Percentiles rank a stretch among this genome's conserved stretches.
These are phyloP conservation scores for Plenodomus biglobosus DNA, from an alignment of 2,329 filamentous ascomycete genomes.

Conservation along the genomic window DNA sequence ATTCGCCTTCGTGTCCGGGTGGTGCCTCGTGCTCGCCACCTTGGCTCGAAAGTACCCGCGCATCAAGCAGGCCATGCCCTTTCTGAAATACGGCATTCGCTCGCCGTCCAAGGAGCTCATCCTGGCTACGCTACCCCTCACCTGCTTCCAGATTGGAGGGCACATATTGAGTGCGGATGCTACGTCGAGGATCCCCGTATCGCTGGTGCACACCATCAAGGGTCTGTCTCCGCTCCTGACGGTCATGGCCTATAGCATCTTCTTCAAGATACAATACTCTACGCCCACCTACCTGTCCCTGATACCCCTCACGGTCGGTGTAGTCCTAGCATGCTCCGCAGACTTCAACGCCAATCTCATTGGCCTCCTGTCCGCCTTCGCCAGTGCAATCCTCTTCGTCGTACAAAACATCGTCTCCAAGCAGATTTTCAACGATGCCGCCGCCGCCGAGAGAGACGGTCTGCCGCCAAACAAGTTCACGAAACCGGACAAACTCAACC, in stretches of 20 bases:
- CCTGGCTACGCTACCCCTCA: slow-evolving; percentile 83
- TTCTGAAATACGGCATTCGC: slow-evolving; percentile 81
- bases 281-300: slow-evolving; percentile 73
- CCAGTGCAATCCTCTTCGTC: slow-evolving; percentile 92
- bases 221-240: slow-evolving; percentile 95
- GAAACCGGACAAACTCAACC: slow-evolving; percentile 94
- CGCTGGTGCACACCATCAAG: slow-evolving; percentile 97
- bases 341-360: slow-evolving; percentile 86
- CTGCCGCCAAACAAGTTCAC: slow-evolving; percentile 60
- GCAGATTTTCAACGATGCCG: slow-evolving; percentile 92
- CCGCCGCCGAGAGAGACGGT: slow-evolving; percentile 75
- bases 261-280: slow-evolving; percentile 88
- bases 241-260: slow-evolving; percentile 84
- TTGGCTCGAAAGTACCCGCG: slow-evolving; percentile 71
- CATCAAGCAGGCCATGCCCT: slow-evolving; percentile 71
- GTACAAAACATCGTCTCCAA: slow-evolving; percentile 99
- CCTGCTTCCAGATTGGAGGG: slow-evolving; percentile 88
- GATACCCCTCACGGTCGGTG: slow-evolving; percentile 88
- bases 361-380: slow-evolving; percentile 84
- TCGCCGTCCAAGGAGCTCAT: slow-evolving; percentile 80
- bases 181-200: slow-evolving; percentile 92
- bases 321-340: slow-evolving; percentile 92
- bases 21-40: slow-evolving; percentile 79
- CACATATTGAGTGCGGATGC: slow-evolving; percentile 93
- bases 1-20: slow-evolving; percentile 87